Conservation (phyloP, 148 eudicot genomes). For the Fallopia convolvulus region DNA sequence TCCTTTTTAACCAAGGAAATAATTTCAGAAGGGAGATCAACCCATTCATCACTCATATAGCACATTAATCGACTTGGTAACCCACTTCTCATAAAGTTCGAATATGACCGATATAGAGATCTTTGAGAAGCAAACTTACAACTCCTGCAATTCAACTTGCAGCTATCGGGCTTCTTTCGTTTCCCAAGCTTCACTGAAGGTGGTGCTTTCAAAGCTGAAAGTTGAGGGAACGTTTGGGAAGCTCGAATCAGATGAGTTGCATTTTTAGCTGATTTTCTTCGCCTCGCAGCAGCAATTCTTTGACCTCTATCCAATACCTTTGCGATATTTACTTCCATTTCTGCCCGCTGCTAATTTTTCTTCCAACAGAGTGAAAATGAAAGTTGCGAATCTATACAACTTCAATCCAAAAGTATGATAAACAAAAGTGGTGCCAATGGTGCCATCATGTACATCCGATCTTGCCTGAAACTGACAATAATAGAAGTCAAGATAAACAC, state of each 20-base stretch:
- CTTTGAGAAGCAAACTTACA: constrained; percentile 27
- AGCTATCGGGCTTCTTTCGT: constrained; percentile 53
- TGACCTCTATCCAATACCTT: constrained; percentile 66
- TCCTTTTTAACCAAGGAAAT: constrained; percentile 45
- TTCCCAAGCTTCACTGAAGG: constrained; percentile 40
- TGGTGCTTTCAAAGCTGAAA: constrained; percentile 29
- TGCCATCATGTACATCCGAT: background rate
- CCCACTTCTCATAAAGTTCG: constrained; percentile 58
- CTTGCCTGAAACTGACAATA: constrained; percentile 8
- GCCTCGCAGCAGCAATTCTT: constrained; percentile 46
- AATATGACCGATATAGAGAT: constrained; percentile 38
- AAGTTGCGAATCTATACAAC: constrained; percentile 21
- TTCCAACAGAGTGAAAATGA: constrained; percentile 33
- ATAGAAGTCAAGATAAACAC: background rate
- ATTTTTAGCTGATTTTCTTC: constrained; percentile 34
- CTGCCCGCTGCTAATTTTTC: constrained; percentile 39
- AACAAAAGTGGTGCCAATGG: background rate
- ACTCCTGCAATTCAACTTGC: constrained; percentile 27
- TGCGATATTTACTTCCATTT: constrained; percentile 60
- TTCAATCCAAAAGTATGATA: constrained; percentile 8
- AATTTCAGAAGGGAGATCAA: constrained; percentile 50
- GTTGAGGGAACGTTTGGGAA: constrained; percentile 23
- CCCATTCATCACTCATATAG: constrained; percentile 65
- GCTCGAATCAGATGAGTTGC: constrained; percentile 24
- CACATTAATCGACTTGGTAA: constrained; percentile 69